Conservation (phyloP, 192 early-diverging fungal species). For the Helicostylum pulchrum region DNA sequence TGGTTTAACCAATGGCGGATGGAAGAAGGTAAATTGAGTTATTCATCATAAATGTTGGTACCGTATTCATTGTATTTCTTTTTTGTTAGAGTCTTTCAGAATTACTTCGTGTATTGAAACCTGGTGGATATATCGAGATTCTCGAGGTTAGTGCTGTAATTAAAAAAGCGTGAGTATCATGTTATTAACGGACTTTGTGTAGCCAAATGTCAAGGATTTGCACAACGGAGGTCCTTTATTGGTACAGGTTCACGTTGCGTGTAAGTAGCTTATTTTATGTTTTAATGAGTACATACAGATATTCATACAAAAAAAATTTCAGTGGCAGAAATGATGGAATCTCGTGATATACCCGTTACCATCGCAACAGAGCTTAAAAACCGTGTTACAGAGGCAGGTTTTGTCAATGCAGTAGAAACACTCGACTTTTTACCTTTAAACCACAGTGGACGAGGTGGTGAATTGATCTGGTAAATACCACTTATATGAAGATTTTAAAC, state of each 20-base stretch:
- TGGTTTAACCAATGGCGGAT: background rate
- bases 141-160: conserved; percentile 22
- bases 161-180: background rate
- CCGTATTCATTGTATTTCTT: background rate
- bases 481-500: no score
- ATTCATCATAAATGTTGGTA: background rate
- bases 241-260: background rate
- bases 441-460: conserved; percentile 7
- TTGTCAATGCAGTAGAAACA: background rate
- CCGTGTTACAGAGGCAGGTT: background rate
- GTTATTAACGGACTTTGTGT: background rate
- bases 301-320: background rate
- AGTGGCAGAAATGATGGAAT: background rate
- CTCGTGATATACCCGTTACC: background rate
- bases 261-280: background rate
- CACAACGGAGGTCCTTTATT: conserved; percentile 2
- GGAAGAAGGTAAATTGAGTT: conserved; percentile 4
- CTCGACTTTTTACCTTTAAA: conserved; percentile 4
- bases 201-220: conserved; percentile 4
- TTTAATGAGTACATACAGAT: background rate
- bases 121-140: conserved; percentile 49
- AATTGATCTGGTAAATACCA: conserved; percentile 10
- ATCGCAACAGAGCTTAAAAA: conserved; percentile 7
- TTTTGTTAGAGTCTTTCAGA: conserved; percentile 14
- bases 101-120: conserved; percentile 43